Conservation (phyloP, 1,284 basidiomycete species). For the Cerrena zonata region DNA sequence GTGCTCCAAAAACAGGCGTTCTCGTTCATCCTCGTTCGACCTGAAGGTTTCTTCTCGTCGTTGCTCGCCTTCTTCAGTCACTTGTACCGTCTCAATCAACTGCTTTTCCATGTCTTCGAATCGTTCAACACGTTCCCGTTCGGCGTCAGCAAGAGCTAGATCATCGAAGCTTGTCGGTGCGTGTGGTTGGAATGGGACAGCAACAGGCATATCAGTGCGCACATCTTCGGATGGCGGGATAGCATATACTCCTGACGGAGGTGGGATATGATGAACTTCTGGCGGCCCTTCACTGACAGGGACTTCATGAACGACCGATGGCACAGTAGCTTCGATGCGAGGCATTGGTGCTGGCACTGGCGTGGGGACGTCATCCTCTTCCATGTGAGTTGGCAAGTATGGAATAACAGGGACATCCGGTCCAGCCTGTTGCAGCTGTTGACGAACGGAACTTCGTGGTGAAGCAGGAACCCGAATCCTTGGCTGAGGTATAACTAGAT, state of each 20-base stretch:
- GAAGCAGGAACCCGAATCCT: background rate
- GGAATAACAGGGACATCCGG: slow-evolving; percentile 16
- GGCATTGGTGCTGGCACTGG: slow-evolving; percentile 1
- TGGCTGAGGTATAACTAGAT: slow-evolving; percentile 1
- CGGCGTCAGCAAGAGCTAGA: slow-evolving; percentile 41
- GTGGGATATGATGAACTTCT: background rate
- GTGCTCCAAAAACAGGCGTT: slow-evolving; percentile 53
- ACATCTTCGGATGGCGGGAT: background rate
- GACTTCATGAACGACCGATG: background rate
- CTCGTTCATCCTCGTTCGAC: slow-evolving; percentile 56
- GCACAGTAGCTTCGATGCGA: background rate
- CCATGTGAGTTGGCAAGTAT: slow-evolving; percentile 7
- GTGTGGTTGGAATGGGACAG: slow-evolving; percentile 7
- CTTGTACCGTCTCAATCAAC: slow-evolving; percentile 39
- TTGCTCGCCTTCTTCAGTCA: slow-evolving; percentile 53
- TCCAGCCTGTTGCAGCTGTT: slow-evolving; percentile 9
- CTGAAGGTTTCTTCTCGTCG: slow-evolving; percentile 58
- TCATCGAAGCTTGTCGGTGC: slow-evolving; percentile 28
- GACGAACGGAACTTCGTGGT: slow-evolving; percentile 8
- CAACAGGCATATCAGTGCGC: background rate
- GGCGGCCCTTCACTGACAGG: background rate
- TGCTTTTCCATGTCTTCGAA: slow-evolving; percentile 50
- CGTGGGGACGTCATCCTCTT: background rate
- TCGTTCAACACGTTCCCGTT: slow-evolving; percentile 48
- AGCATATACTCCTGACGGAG: background rate